A percentile compares a stretch with the other conserved stretches of the same genome.
Evolutionary conservation across 2,329 filamentous ascomycete species (phyloP).

Genomic region (Tolypocladium tundrense): DNA sequence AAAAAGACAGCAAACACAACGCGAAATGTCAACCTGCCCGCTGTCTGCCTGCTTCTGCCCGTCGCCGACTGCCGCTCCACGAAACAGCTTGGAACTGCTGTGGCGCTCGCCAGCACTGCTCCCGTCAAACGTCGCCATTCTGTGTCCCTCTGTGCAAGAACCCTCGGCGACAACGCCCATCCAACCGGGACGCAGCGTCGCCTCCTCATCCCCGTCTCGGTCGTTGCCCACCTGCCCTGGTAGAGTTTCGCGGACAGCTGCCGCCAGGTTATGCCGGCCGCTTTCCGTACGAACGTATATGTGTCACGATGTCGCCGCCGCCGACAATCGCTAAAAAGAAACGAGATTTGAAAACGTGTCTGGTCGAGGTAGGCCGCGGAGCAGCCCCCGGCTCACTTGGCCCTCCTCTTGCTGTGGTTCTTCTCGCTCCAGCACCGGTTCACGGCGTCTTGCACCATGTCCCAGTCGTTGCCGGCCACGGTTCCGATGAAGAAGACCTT

Average conservation of each 20-base stretch:
- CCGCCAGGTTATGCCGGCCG: background rate
- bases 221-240: background rate
- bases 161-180: background rate
- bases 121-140: background rate
- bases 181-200: background rate
- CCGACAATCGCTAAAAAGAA: background rate
- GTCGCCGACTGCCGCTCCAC: background rate
- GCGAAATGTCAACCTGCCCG: background rate
- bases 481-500: constrained; percentile 47
- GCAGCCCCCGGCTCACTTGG: constrained; percentile 8
- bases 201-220: background rate
- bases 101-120: background rate
- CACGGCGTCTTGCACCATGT: constrained; percentile 32
- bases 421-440: constrained; percentile 40
- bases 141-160: background rate
- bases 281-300: constrained; percentile 19
- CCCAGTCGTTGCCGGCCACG: constrained; percentile 28
- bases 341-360: background rate
- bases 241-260: background rate
- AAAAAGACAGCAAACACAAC: background rate
- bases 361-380: background rate
- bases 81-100: background rate
- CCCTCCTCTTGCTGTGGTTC: constrained; percentile 21
- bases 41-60: background rate
- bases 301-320: constrained; percentile 10